phyloP scores from a whole-genome alignment of 805 yeast species.

The Barnettozyma pratensis region DNA sequence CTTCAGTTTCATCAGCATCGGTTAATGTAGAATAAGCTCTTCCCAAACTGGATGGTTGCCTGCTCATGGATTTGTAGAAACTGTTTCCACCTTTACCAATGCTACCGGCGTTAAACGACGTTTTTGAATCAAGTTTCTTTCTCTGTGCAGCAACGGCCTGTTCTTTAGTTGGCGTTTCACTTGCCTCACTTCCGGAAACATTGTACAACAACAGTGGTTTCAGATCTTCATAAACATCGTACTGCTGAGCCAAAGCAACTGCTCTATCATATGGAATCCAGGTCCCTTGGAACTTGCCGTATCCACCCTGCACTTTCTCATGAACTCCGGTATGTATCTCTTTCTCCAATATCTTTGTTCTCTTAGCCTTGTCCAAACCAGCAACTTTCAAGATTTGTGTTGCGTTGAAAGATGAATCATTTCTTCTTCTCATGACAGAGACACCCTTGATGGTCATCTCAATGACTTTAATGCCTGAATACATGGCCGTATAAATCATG shows the following conservation, averaged over 20 bases:
- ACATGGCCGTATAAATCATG: constrained; percentile 67
- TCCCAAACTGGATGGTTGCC: constrained; percentile 21
- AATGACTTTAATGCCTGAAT: constrained; percentile 79
- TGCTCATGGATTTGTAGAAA: constrained; percentile 14
- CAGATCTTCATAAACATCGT: constrained; percentile 58
- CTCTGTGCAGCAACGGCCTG: constrained; percentile 37
- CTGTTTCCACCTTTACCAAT: constrained; percentile 9
- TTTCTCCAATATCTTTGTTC: constrained; percentile 69
- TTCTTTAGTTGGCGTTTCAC: constrained; percentile 44
- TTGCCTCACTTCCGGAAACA: constrained; percentile 28
- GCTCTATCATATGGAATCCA: constrained; percentile 79
- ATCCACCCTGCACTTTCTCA: constrained; percentile 81
- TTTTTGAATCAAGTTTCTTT: constrained; percentile 19
- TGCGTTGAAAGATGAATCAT: constrained; percentile 78
- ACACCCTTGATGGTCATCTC: constrained; percentile 63
- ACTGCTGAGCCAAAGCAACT: constrained; percentile 45
- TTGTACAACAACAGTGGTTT: constrained; percentile 56
- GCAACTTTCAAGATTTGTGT: constrained; percentile 78
- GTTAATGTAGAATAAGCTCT: constrained; percentile 28
- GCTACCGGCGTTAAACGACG: constrained; percentile 4
- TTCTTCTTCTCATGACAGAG: constrained; percentile 72
- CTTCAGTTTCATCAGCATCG: constrained; percentile 26
- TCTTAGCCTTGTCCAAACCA: constrained; percentile 68
- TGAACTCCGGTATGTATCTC: constrained; percentile 67
- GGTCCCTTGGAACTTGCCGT: constrained; percentile 81